Conservation (phyloP, 768 basidiomycete species). For the Pholiota molesta region DNA sequence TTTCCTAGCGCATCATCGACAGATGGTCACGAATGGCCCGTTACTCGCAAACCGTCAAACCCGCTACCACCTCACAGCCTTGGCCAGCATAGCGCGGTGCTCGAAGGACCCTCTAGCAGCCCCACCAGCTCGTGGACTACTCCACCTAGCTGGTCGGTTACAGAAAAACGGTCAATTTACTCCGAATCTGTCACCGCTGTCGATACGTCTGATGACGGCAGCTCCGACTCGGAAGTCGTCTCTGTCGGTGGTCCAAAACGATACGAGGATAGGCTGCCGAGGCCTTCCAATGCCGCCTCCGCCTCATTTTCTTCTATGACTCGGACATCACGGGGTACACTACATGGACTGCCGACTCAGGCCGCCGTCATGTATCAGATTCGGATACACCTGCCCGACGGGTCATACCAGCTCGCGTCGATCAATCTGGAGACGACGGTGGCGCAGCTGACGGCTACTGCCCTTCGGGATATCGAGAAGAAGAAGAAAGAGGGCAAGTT, state of each 20-base stretch:
- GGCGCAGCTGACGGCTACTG: slow-evolving; percentile 55
- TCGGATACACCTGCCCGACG: slow-evolving; percentile 76
- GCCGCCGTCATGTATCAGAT: slow-evolving; percentile 47
- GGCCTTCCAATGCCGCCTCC: slow-evolving; percentile 5
- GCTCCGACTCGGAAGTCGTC: neutral
- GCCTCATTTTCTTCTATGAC: neutral
- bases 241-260: neutral
- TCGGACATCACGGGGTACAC: slow-evolving; percentile 13
- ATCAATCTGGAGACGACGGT: slow-evolving; percentile 72
- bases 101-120: neutral
- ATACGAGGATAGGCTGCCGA: neutral
- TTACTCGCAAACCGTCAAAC: slow-evolving; percentile 4
- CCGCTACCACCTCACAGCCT: neutral
- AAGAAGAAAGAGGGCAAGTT: slow-evolving; percentile 52
- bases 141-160: slow-evolving; percentile 65
- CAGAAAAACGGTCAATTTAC: slow-evolving; percentile 30
- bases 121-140: neutral
- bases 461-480: slow-evolving; percentile 53
- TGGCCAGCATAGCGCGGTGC: neutral
- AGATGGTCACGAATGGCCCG: neutral
- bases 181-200: neutral
- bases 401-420: slow-evolving; percentile 68
- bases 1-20: neutral
- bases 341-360: slow-evolving; percentile 2
- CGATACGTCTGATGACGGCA: neutral